Percentiles rank a stretch among this genome's conserved stretches.
These are phyloP conservation scores for Murraya koenigii DNA, from an alignment of 345 rosid genomes.

Conservation along the genomic window DNA sequence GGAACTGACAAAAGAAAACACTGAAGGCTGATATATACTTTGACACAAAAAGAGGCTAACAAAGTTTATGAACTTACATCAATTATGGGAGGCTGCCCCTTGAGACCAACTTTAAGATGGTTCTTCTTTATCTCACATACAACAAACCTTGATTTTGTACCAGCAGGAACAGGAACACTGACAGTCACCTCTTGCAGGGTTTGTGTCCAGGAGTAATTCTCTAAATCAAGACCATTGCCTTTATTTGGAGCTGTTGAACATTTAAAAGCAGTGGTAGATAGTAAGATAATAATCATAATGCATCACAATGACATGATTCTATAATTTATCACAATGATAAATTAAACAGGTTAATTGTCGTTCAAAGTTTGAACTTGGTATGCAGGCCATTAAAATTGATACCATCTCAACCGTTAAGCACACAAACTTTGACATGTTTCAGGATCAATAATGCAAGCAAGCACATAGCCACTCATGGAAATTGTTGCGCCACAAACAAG, in stretches of 20 bases:
- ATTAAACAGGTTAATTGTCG: not conserved
- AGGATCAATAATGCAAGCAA: not conserved
- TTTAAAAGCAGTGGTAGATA: not conserved
- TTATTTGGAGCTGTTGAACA: conserved; percentile 68
- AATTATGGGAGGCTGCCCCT: conserved; percentile 75
- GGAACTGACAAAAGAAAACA: not conserved
- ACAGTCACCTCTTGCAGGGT: conserved; percentile 78
- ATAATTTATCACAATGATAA: too few relatives aligned
- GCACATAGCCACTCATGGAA: not conserved
- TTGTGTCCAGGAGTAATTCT: conserved; percentile 88
- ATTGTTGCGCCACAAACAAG: not conserved
- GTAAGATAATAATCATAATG: not conserved
- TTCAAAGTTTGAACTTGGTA: not conserved
- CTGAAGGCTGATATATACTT: not conserved
- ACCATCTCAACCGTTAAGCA: too few relatives aligned
- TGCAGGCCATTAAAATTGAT: not conserved
- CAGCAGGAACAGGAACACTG: conserved; percentile 66
- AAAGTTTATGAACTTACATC: conserved; percentile 53
- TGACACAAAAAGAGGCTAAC: not conserved
- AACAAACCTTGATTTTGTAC: conserved; percentile 72
- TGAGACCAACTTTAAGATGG: conserved; percentile 78
- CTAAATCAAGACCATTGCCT: conserved; percentile 89
- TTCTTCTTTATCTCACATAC: conserved; percentile 83
- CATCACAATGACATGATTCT: not conserved
- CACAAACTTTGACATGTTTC: not conserved